Evolutionary conservation across 2,329 filamentous ascomycete species (phyloP).

Genomic region (Cordyceps fumosorosea): DNA sequence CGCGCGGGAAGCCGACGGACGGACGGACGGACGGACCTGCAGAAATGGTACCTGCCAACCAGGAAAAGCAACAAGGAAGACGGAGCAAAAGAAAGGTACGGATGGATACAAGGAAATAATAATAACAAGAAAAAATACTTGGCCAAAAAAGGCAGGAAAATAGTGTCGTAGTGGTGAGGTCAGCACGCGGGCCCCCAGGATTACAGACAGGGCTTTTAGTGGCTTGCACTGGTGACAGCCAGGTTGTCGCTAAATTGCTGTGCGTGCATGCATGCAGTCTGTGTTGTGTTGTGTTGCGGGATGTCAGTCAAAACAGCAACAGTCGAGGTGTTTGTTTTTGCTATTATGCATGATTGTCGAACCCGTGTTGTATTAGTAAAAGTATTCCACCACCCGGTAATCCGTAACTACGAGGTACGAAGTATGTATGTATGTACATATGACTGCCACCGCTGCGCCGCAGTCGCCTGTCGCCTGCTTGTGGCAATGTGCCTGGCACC

Average conservation of each 20-base stretch:
- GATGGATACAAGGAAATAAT: not conserved
- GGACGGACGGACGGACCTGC: not conserved
- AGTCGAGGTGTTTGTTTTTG: too few relatives aligned
- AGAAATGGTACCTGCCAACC: not conserved
- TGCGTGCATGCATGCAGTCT: not conserved
- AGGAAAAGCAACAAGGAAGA: too few relatives aligned
- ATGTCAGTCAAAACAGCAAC: too few relatives aligned
- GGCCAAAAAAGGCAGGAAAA: not conserved
- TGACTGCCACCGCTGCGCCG: not conserved
- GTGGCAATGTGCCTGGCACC: not conserved
- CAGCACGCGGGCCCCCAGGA: constrained; percentile 4
- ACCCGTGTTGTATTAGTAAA: too few relatives aligned
- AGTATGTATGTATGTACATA: not conserved
- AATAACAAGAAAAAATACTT: not conserved
- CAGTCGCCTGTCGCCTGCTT: not conserved
- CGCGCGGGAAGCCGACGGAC: not conserved
- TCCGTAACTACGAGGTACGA: not conserved
- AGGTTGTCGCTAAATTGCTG: not conserved
- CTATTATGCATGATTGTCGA: too few relatives aligned
- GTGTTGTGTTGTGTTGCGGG: too few relatives aligned
- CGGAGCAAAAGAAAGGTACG: too few relatives aligned
- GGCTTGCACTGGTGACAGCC: not conserved
- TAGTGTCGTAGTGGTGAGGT: constrained; percentile 12
- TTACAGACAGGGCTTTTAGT: not conserved
- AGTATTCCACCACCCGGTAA: too few relatives aligned